Evolutionary conservation across 371 early-diverging fungal species (phyloP), one percentile per base, ranked within the genome.

Genomic region (Circinella minor): DNA sequence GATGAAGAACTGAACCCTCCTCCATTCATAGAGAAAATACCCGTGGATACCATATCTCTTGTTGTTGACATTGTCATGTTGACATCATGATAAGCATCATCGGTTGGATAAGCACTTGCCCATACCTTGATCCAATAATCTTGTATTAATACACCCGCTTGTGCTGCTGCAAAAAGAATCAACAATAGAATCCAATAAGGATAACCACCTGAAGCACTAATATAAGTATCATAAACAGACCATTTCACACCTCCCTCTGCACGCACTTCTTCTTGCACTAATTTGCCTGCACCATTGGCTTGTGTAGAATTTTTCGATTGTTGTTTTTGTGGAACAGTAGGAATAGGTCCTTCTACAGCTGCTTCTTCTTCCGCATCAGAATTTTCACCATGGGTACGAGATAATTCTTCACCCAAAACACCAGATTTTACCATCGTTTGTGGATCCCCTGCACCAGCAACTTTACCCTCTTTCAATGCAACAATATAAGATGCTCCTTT

Each of bases 41-140:
- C 57, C 27, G 27, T 27, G 27, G 27, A 27, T 10, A 57, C 57
- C 4, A 3, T 57, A 27, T n/a, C 62, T 15, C 4, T 51, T 43
- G 43, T 43, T 43, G 43, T 43, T 27, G 27, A 0, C 43, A 43
- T 43, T 5, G 51, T 51, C 1, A 1, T 51, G 15, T 51, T 51
- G 51, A 5, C 51, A 17, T 59, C 67, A 36, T 15, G 8, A 18
- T 14, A 14, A 36, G 18, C 38, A 65, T 63, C 37, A 27, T 54
- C 27, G 14, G 70, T 65, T 61, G 36, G 51, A 47, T 80, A 74
- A 8, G 84, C 79, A 51, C 77, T 74, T 55, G 90, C 80, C 82
- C 87, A 88, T 34, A 86, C 82, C 63, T 89, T 86, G 64, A 91
- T 81, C 84, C 89, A 91, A 65, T 86, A 87, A 71, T 91, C 91